Percentiles rank a stretch among this genome's conserved stretches.
phyloP scores from a whole-genome alignment of 2,329 filamentous ascomycete species.

The Apiospora sp. region DNA sequence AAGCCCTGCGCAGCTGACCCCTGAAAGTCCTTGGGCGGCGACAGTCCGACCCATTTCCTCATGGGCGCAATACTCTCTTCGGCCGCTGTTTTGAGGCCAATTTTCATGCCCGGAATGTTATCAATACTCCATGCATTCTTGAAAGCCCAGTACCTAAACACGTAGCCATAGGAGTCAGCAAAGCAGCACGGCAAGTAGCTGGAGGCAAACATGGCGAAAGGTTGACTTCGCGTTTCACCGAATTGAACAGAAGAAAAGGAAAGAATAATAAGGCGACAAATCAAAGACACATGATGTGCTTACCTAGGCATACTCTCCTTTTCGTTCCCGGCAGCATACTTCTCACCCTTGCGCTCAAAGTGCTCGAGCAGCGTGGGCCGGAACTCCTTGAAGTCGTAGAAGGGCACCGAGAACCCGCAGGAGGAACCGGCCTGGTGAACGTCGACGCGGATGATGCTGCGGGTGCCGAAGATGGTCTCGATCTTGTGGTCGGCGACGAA shows the following conservation, averaged over 20 bases:
- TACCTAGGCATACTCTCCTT: constrained; percentile 47
- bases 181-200: not conserved
- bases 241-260: not conserved
- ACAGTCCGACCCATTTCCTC: constrained; percentile 49
- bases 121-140: constrained; percentile 52
- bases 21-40: constrained; percentile 35
- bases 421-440: constrained; percentile 49
- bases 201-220: not conserved
- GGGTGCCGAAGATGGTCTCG: constrained; percentile 40
- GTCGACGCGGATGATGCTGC: constrained; percentile 48
- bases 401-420: constrained; percentile 51
- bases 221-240: not conserved
- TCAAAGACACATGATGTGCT: not conserved
- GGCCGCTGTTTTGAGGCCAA: constrained; percentile 41
- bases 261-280: not conserved
- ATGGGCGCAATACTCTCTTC: constrained; percentile 45
- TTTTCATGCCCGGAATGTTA: constrained; percentile 46
- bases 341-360: constrained; percentile 43
- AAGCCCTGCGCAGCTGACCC: constrained; percentile 4
- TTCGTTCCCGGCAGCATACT: constrained; percentile 42
- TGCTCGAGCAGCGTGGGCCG: constrained; percentile 45
- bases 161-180: not conserved
- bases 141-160: constrained; percentile 48
- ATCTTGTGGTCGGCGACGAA: constrained; percentile 45
- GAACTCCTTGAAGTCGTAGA: constrained; percentile 48